Conservation (phyloP, 345 rosid species). For the Salix dunnii region DNA sequence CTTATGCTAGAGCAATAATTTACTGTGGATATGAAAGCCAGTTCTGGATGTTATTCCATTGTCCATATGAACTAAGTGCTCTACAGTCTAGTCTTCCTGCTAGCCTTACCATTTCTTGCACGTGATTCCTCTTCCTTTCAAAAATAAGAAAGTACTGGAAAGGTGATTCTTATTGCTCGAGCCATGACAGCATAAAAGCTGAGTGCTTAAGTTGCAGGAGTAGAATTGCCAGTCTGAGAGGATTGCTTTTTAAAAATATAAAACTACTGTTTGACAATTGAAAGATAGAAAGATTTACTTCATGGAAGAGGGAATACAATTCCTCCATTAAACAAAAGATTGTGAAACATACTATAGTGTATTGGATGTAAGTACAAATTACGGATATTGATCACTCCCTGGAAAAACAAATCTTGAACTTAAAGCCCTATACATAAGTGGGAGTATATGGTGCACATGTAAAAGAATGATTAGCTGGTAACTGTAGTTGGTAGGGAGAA, state of each 20-base stretch:
- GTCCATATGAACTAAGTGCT: too few relatives aligned
- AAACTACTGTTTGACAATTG: background rate
- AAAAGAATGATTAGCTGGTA: slow-evolving; percentile 17
- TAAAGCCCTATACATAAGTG: background rate
- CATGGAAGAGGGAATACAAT: background rate
- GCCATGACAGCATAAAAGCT: too few relatives aligned
- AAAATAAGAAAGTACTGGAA: background rate
- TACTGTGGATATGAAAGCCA: background rate
- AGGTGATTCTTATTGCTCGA: too few relatives aligned
- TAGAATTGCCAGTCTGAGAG: background rate
- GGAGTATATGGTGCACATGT: background rate
- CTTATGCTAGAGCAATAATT: background rate
- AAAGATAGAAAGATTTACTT: background rate
- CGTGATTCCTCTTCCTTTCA: background rate
- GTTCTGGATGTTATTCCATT: background rate
- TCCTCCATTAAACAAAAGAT: background rate
- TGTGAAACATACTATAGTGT: background rate
- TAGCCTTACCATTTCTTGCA: background rate
- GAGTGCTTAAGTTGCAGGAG: background rate
- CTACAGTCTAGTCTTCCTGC: background rate
- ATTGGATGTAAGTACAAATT: background rate
- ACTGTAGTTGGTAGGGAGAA: background rate
- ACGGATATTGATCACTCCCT: background rate
- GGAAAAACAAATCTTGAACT: background rate
- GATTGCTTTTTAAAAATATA: background rate